These are phyloP conservation scores for Pichia sp. DNA, from an alignment of 1,139 yeast species.

Conservation along the genomic window DNA sequence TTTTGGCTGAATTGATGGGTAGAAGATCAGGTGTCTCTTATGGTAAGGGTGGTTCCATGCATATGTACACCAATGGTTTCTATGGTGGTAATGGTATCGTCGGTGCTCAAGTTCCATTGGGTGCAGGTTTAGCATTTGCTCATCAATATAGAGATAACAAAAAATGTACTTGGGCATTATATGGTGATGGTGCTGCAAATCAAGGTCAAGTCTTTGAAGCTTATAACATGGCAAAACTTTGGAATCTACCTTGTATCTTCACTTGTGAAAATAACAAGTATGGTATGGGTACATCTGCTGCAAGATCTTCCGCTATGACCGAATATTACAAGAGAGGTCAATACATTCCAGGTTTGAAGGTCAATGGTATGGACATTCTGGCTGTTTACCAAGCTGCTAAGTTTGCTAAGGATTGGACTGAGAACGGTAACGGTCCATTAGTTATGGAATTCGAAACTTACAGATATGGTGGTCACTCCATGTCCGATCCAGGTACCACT, in stretches of 20 bases:
- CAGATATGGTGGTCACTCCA: constrained; percentile 99
- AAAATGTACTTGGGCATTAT: constrained; percentile 78
- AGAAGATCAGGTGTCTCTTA: constrained; percentile 89
- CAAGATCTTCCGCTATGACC: constrained; percentile 93
- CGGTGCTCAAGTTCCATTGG: constrained; percentile 98
- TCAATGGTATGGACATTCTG: constrained; percentile 96
- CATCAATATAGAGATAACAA: constrained; percentile 86
- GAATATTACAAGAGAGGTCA: constrained; percentile 99
- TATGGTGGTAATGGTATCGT: constrained; percentile 99
- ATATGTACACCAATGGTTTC: constrained; percentile 91
- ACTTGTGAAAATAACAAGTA: constrained; percentile 98
- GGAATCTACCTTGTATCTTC: constrained; percentile 92
- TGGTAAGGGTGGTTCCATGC: constrained; percentile 99
- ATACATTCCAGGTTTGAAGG: constrained; percentile 96
- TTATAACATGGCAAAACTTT: constrained; percentile 97
- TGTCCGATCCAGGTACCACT: constrained; percentile 99
- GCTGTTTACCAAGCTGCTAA: constrained; percentile 95
- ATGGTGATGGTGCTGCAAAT: constrained; percentile 99
- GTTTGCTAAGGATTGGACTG: constrained; percentile 95
- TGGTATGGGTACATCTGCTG: constrained; percentile 99
- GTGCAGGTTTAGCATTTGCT: constrained; percentile 96
- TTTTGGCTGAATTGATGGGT: constrained; percentile 95
- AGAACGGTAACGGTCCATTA: constrained; percentile 91
- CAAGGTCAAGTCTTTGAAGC: constrained; percentile 99
- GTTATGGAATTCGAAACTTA: constrained; percentile 96